Base-by-base conservation (phyloP, 2,329 filamentous ascomycete genomes). In the Colletotrichum costaricense region DNA sequence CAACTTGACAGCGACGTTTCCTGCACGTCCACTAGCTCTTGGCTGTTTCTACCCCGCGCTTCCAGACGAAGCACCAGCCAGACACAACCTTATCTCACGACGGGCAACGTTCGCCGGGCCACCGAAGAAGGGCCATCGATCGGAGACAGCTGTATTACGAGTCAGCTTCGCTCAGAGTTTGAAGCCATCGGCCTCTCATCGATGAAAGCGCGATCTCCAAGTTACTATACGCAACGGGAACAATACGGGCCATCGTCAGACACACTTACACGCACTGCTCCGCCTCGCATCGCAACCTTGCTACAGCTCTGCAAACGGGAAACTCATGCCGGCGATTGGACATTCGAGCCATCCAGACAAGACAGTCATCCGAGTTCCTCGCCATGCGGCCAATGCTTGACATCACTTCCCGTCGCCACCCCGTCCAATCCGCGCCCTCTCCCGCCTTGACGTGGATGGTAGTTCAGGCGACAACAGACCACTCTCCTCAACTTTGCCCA, bases 81-180 rank as follows among this genome's bases (percentile, higher is more conserved):
- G 38, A 52, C 54, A 19, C 67, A 69, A 69, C 67, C 54, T 70
- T 65, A 70, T 65, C 38, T 70, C 35, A 55, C 42, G 54, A 42
- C 38, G 22, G 24, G 62, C 62, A 35, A 30, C 67, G 16, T 59
- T 46, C 62, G 38, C 52, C 22, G n/a, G 24, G 22, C 52, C 55
- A 24, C 62, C 55, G 67, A 60, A 63, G 24, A 69, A 60, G 38
- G 46, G n/a, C 57, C 57, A 59, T 16, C 33, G 33, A 26, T 30
- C 28, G 30, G 16, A 19, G 28, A 33, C 42, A 38, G 33, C 19
- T 38, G 55, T 59, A 19, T 26, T 8, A 30, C 38, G 60, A 65
- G 54, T 69, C 58, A 65, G 60, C n/a, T 42, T 19, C n/a, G n/a
- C 28, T 22, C 24, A 59, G 42, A 46, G 35, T 60, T 42, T 14